Percentiles rank a stretch among this genome's conserved stretches.
These are phyloP conservation scores for Lasiosphaeria ovina DNA, from an alignment of 495 filamentous ascomycete genomes.

Conservation along the genomic window DNA sequence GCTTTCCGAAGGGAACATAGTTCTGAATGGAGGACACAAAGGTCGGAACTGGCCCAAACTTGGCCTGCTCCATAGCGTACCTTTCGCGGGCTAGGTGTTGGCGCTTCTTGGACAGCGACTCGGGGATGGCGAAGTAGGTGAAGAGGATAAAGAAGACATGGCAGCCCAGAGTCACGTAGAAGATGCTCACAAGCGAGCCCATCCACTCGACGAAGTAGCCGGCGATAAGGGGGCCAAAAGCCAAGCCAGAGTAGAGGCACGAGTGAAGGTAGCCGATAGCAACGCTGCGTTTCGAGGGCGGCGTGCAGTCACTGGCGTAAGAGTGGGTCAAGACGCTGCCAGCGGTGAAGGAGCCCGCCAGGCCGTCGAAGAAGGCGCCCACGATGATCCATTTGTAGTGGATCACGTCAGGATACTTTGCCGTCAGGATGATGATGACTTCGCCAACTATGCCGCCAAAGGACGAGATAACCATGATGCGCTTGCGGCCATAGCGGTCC, in stretches of 20 bases:
- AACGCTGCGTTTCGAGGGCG: slow-evolving; percentile 73
- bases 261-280: slow-evolving; percentile 88
- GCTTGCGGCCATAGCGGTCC: slow-evolving; percentile 81
- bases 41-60: slow-evolving; percentile 10
- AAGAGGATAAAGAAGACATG: slow-evolving; percentile 70
- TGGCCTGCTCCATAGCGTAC: slow-evolving; percentile 40
- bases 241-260: slow-evolving; percentile 81
- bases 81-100: slow-evolving; percentile 68
- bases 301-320: slow-evolving; percentile 85
- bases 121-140: slow-evolving; percentile 69
- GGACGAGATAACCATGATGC: slow-evolving; percentile 64
- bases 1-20: slow-evolving; percentile 17
- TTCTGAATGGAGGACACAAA: slow-evolving; percentile 8
- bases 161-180: slow-evolving; percentile 71
- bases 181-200: slow-evolving; percentile 66
- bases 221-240: slow-evolving; percentile 75
- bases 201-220: slow-evolving; percentile 73
- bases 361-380: slow-evolving; percentile 71
- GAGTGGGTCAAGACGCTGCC: slow-evolving; percentile 77
- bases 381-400: slow-evolving; percentile 72
- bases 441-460: slow-evolving; percentile 68
- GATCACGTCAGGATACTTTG: slow-evolving; percentile 66
- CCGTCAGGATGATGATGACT: slow-evolving; percentile 71
- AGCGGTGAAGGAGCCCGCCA: slow-evolving; percentile 83
- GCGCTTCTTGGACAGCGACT: slow-evolving; percentile 70